Base-by-base conservation (phyloP, 2,329 filamentous ascomycete genomes). In the Pestalotiopsis sp. region DNA sequence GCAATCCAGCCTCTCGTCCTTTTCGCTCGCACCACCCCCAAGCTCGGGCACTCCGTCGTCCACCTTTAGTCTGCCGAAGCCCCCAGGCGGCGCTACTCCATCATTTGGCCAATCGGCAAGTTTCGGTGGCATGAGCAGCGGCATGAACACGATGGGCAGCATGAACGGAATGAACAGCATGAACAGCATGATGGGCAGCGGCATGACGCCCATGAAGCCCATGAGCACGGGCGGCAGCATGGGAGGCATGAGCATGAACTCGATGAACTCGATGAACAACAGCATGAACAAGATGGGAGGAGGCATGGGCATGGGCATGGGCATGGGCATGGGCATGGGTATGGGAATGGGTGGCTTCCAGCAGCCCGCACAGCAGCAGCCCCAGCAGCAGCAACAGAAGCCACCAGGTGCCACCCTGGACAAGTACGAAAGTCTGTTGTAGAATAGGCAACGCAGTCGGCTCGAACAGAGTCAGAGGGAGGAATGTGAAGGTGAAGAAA, bases 371-470 rank as follows among this genome's bases (percentile, higher is more conserved):
- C 80, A 78, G 67, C 77, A 77, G 52, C 77, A 74, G 31, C 31
- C 7, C 7, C 31, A 36, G n/a, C 69, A 72, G 58, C 80, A 75
- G 66, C 70, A 70, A 73, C 84, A 85, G 4, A 89, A 90, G n/a
- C 45, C 45, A 52, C 45, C 45, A 7, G 45, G 45, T 52, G 45
- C 45, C n/a, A 52, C 45, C 0, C 81, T 92, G 79, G 89, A 91
- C 78, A 90, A 90, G 80, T 92, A 92, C 72, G 87, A 90, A 78
- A 92, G 90, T 80, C 77, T 92, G 72, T 78, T 92, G 73, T 92
- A 64, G 61, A 36, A 3, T 1, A 14, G 13, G 17, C 11, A 7
- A 39, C 9, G 27, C 0, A 12, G 9, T n/a, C 5, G 31, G 31
- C 31, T 36, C 31, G 9, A 7, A 36, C 7, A 36, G 5, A 36